Evolutionary conservation across 1,284 basidiomycete species (phyloP).

Genomic region (Cutaneotrichosporon cavernicola): DNA sequence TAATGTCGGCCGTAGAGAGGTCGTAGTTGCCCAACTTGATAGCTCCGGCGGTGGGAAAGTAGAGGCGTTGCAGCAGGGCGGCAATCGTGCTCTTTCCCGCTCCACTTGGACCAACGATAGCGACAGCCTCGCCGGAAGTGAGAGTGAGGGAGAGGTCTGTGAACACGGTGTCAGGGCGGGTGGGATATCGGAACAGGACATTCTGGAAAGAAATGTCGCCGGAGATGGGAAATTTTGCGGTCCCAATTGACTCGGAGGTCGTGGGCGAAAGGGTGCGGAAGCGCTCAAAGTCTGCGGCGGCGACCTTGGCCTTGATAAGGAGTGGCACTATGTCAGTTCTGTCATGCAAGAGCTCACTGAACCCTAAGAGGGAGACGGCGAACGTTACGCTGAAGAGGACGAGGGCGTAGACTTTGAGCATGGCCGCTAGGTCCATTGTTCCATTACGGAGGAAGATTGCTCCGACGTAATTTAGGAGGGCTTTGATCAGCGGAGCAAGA

Average conservation of each 20-base stretch:
- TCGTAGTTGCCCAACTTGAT: constrained; percentile 59
- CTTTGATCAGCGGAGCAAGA: constrained; percentile 48
- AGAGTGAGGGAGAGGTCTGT: constrained; percentile 66
- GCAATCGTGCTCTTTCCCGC: constrained; percentile 86
- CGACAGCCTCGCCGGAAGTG: constrained; percentile 72
- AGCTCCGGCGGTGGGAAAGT: constrained; percentile 68
- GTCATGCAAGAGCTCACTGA: constrained; percentile 62
- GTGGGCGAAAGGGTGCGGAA: constrained; percentile 62
- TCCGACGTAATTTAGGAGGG: constrained; percentile 85
- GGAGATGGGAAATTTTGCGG: constrained; percentile 63
- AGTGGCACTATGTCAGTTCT: constrained; percentile 61
- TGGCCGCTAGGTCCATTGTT: constrained; percentile 78
- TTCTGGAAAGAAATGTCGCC: constrained; percentile 68
- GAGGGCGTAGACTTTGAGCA: constrained; percentile 86
- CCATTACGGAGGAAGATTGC: constrained; percentile 76
- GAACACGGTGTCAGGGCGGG: constrained; percentile 71
- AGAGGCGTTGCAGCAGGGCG: constrained; percentile 76
- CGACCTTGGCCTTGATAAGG: constrained; percentile 75
- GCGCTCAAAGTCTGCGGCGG: constrained; percentile 72
- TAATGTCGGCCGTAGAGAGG: constrained; percentile 63
- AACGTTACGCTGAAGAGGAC: constrained; percentile 93
- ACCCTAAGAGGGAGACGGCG: constrained; percentile 80
- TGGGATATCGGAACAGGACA: constrained; percentile 78
- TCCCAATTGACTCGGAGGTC: constrained; percentile 67
- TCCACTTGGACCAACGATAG: constrained; percentile 82